Conservation (phyloP, 1,284 basidiomycete genomes). For the Ganoderma sp. region DNA sequence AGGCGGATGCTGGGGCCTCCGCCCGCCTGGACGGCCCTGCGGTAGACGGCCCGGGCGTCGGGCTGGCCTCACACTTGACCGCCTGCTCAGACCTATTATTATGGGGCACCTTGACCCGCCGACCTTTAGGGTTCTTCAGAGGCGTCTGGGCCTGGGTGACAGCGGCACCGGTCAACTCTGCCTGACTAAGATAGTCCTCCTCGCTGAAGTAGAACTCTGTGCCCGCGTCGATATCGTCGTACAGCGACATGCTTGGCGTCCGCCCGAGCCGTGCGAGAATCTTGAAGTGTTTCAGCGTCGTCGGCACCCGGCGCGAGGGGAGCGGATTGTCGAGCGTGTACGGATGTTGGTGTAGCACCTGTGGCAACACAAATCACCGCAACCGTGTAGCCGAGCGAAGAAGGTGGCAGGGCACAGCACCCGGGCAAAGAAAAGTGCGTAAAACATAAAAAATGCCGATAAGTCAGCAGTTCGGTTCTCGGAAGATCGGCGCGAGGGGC, state of each 20-base stretch:
- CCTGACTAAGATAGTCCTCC: conserved; percentile 59
- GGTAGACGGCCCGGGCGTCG: conserved; percentile 24
- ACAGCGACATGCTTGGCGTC: conserved; percentile 58
- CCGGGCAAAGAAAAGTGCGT: neutral
- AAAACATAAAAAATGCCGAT: conserved; percentile 18
- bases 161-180: conserved; percentile 33
- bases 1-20: neutral
- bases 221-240: conserved; percentile 63
- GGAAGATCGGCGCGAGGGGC: conserved; percentile 6
- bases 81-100: conserved; percentile 19
- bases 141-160: conserved; percentile 21
- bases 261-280: conserved; percentile 66
- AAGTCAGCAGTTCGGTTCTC: conserved; percentile 15
- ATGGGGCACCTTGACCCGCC: neutral
- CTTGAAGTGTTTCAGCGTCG: conserved; percentile 76
- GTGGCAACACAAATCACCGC: neutral
- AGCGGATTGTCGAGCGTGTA: conserved; percentile 14
- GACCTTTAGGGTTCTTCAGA: conserved; percentile 23
- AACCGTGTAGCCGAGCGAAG: neutral
- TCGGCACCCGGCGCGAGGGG: conserved; percentile 54
- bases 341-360: conserved; percentile 26
- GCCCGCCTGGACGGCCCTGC: conserved; percentile 13
- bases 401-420: neutral
- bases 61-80: conserved; percentile 45
- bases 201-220: conserved; percentile 71